A percentile compares a stretch with the other conserved stretches of the same genome.
Evolutionary conservation across 2,329 filamentous ascomycete species (phyloP).

Genomic region (Sporothrix pallida): DNA sequence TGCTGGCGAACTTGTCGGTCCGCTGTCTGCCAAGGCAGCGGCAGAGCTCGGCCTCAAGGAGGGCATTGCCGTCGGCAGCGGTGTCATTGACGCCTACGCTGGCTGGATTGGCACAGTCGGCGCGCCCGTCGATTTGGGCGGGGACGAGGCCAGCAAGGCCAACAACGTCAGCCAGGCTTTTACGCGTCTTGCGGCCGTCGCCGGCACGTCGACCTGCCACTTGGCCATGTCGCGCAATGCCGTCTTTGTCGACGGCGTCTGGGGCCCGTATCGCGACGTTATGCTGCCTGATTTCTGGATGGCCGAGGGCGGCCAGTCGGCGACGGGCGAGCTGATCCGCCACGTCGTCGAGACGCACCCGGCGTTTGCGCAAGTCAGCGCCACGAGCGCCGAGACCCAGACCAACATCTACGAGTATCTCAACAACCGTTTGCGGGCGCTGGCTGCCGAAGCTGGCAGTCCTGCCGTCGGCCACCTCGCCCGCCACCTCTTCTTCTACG

Average conservation of each 20-base stretch:
- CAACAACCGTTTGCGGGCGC: conserved; percentile 81
- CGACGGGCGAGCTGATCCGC: conserved; percentile 91
- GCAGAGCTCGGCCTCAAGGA: conserved; percentile 80
- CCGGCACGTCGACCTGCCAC: conserved; percentile 96
- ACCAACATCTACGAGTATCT: conserved; percentile 95
- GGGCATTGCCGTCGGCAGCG: conserved; percentile 91
- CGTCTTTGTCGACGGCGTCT: conserved; percentile 93
- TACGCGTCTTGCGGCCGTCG: conserved; percentile 88
- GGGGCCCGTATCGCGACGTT: conserved; percentile 96
- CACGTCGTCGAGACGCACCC: conserved; percentile 96
- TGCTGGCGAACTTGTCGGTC: conserved; percentile 88
- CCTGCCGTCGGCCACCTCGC: conserved; percentile 84
- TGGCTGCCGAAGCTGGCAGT: conserved; percentile 71
- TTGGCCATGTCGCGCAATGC: conserved; percentile 92
- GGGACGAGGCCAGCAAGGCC: conserved; percentile 78
- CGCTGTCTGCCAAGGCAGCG: conserved; percentile 81
- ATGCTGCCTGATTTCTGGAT: conserved; percentile 93
- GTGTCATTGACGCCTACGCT: conserved; percentile 97
- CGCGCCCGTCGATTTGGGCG: conserved; percentile 81
- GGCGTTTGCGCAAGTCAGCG: conserved; percentile 77
- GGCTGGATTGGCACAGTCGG: conserved; percentile 99
- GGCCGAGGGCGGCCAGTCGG: conserved; percentile 95
- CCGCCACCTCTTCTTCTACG: conserved; percentile 98
- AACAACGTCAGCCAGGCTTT: conserved; percentile 94
- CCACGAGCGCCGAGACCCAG: conserved; percentile 77